phyloP scores from a whole-genome alignment of 1,284 basidiomycete genomes.

The Amylostereum areolatum region DNA sequence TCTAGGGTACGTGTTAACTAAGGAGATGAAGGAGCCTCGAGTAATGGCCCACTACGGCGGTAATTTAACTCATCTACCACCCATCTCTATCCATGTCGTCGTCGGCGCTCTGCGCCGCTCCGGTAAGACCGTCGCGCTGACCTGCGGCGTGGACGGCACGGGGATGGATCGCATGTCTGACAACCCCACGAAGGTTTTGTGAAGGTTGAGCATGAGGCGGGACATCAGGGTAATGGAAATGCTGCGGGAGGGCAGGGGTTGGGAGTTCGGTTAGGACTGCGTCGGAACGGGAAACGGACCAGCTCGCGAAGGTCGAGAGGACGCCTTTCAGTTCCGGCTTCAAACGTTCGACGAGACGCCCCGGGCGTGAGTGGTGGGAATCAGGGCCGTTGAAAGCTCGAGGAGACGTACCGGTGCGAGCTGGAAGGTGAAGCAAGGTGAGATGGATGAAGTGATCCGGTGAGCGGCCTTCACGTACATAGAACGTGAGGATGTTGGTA shows the following conservation, averaged over 20 bases:
- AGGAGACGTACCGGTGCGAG: background rate
- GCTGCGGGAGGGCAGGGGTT: conserved; percentile 12
- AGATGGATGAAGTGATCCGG: conserved; percentile 8
- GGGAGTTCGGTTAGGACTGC: background rate
- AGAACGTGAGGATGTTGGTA: conserved; percentile 24
- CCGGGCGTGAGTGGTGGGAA: background rate
- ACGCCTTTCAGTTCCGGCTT: conserved; percentile 23
- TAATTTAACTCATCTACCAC: too few species aligned
- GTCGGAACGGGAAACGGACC: conserved; percentile 12
- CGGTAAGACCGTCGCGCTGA: conserved; percentile 1
- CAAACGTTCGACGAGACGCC: too few species aligned
- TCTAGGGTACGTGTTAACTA: too few species aligned
- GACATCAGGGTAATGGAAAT: conserved; percentile 31
- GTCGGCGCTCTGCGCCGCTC: background rate
- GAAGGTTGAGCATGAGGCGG: conserved; percentile 32
- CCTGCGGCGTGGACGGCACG: conserved; percentile 3
- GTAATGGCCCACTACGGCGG: too few species aligned
- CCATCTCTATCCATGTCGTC: background rate
- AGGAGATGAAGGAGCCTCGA: too few species aligned
- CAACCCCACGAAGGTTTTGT: conserved; percentile 6
- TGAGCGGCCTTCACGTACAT: conserved; percentile 17
- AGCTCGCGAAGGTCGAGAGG: conserved; percentile 23
- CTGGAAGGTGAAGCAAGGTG: conserved; percentile 1
- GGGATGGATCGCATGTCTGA: background rate
- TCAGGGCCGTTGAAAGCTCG: background rate